These are phyloP conservation scores for Penicillium sp. DNA, from an alignment of 2,329 filamentous ascomycete species.

Conservation along the genomic window DNA sequence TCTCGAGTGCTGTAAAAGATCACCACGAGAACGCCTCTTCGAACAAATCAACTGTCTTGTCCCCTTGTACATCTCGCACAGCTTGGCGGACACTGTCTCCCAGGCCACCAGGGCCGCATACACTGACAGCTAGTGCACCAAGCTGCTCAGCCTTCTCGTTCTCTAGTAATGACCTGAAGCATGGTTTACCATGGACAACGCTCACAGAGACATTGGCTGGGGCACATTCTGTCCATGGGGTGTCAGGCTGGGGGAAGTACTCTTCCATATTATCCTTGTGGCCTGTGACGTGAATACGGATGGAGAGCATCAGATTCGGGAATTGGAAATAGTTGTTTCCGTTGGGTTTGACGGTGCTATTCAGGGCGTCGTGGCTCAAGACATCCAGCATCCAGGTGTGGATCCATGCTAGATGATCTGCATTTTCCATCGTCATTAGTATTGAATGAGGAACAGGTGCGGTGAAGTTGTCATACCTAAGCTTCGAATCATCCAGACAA, in stretches of 20 bases:
- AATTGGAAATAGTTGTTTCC: conserved; percentile 26
- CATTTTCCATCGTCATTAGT: background rate
- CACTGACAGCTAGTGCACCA: conserved; percentile 38
- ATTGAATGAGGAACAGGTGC: too few species aligned
- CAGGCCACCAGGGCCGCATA: conserved; percentile 38
- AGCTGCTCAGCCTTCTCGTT: conserved; percentile 29
- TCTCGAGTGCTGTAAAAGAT: conserved; percentile 3
- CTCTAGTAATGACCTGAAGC: conserved; percentile 24
- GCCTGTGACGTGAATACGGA: conserved; percentile 30
- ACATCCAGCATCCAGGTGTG: conserved; percentile 36
- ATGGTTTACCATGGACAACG: conserved; percentile 28
- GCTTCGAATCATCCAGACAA: conserved; percentile 36
- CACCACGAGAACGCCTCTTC: conserved; percentile 41
- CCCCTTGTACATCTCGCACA: conserved; percentile 29
- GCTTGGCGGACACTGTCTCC: conserved; percentile 38
- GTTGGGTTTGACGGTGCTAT: conserved; percentile 18
- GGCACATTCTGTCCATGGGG: conserved; percentile 26
- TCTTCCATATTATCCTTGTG: conserved; percentile 26
- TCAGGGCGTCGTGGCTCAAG: conserved; percentile 27
- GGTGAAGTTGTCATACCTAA: conserved; percentile 21
- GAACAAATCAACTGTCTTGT: conserved; percentile 34
- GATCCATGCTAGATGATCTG: conserved; percentile 36
- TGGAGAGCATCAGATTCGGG: conserved; percentile 25
- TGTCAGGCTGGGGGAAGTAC: conserved; percentile 20
- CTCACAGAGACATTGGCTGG: conserved; percentile 26